Evolutionary conservation across 495 filamentous ascomycete species (phyloP), one percentile per base, ranked within the genome.

Genomic region (Aspergillus ellipticus): DNA sequence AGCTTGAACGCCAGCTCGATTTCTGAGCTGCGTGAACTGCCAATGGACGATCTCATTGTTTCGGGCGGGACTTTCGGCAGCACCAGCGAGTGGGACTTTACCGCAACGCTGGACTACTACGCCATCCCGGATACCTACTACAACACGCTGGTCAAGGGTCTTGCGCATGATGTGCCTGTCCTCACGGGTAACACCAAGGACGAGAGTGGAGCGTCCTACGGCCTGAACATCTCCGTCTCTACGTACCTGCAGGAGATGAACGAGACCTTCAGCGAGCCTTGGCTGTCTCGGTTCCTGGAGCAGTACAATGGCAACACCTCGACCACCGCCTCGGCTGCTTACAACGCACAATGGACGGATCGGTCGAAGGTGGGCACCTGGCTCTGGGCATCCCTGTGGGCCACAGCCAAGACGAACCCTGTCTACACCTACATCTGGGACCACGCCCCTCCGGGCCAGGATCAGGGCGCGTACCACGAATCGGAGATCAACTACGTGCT

Each of bases 401-500:
- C 16, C 13, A 41, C n/a, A 0, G 13, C 31, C 15, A 10, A 26
- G 3, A 13, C 8, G 2, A 48, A 31, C 15, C 56, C 50, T 1
- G 55, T 58, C 15, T 58, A 42, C 41, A 53, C n/a, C 16, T 58
- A 58, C 39, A 28, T 53, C 42, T 58, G 55, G 55, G 55, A 58
- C 33, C 56, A 58, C 22, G 56, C 56, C 0, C 56, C 56, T 15
- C 56, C 53, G 10, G 56, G 60, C 15, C 60, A 63, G 39, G n/a
- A 29, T 20, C 33, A 45, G 20, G 56, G 60, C 28, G 60, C 60
- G 42, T 53, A 53, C 48, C 60, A 63, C 35, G 53, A 56, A 17
- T 63, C 60, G 4, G 60, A 63, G 53, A 59, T 63, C 33, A 56
- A 53, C 35, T 63, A 63, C 31, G 53, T 63, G 3, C 24, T 63